Evolutionary conservation across 2,329 filamentous ascomycete genomes (phyloP), one percentile per base, ranked within the genome.

Genomic region (Mycosphaerelloides madeirae): DNA sequence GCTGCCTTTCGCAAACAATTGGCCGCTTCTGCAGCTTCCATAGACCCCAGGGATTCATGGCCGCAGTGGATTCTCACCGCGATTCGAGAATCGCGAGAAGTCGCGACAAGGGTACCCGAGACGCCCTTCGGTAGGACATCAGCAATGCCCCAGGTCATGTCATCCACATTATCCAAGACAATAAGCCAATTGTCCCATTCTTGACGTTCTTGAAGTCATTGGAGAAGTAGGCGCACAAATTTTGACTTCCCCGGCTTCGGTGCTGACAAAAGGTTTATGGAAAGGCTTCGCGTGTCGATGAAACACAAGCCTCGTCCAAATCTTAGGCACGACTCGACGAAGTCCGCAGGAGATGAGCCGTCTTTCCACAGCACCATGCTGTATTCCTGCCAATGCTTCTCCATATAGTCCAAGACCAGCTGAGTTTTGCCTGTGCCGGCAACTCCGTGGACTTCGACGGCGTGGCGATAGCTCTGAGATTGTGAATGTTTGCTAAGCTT

Each of bases 351-450:
- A 16, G 13, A n/a, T 12, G 13, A n/a, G 5, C 20, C 36, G n/a
- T 38, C 36, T 3, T 29, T 8, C 36, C 36, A 38, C 19, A 38
- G 3, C 11, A 38, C 15, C 7, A 15, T 38, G 6, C 15, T 15
- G 13, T 29, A 38, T 3, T 38, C 36, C 5, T 3, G 6, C 15
- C 16, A 6, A 16, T 38, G 36, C 11, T 29, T 8, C 3, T 29
- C 22, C 5, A 38, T 15, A 25, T 38, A 38, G 5, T 29, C n/a
- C 14, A 38, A 25, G 13, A 38, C 36, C 36, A 38, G 36, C 16
- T 38, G 36, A 11, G 36, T 38, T 13, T 38, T 38, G 6, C 36
- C 36, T 3, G 36, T 38, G 20, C 36, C 36, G 20, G 13, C 36
- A 4, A 31, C 4, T 5, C 36, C 36, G 15, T 12, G 6, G n/a